Evolutionary conservation across 1,284 basidiomycete species (phyloP).

Genomic region (Malassezia sympodialis): DNA sequence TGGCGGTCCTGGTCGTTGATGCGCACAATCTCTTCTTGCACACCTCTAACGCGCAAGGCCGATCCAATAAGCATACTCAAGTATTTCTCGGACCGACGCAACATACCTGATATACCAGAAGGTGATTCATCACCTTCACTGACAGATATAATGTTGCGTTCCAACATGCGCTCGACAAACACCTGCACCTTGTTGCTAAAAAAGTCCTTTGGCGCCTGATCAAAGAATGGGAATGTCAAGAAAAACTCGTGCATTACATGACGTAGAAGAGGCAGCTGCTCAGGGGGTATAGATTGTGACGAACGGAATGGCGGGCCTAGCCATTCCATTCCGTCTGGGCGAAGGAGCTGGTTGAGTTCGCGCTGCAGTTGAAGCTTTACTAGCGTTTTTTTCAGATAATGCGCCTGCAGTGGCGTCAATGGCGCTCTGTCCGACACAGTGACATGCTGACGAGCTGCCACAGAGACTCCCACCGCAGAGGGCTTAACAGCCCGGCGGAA

Average conservation of each 20-base stretch:
- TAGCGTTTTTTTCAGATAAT: slow-evolving; percentile 91
- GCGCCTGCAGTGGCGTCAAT: slow-evolving; percentile 72
- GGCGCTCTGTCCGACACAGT: neutral
- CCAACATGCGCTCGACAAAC: slow-evolving; percentile 40
- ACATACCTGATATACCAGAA: neutral
- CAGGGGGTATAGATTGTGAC: neutral
- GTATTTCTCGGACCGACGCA: neutral
- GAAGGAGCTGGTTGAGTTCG: slow-evolving; percentile 23
- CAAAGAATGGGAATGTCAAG: slow-evolving; percentile 44
- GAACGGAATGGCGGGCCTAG: slow-evolving; percentile 44
- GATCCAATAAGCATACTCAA: slow-evolving; percentile 34
- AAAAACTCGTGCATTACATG: slow-evolving; percentile 46
- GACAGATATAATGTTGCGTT: slow-evolving; percentile 35
- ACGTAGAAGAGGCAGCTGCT: slow-evolving; percentile 32
- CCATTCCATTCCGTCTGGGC: slow-evolving; percentile 35
- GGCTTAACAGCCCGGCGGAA: neutral
- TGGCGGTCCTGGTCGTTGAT: slow-evolving; percentile 32
- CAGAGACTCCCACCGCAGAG: neutral
- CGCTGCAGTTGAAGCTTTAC: slow-evolving; percentile 69
- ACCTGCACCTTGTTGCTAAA: slow-evolving; percentile 46
- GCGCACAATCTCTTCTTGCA: slow-evolving; percentile 38
- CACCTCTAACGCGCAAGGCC: slow-evolving; percentile 29
- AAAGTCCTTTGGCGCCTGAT: slow-evolving; percentile 43
- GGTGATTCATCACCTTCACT: slow-evolving; percentile 2
- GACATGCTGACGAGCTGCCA: neutral